These are phyloP conservation scores for Trifolium subterraneum DNA, from an alignment of 306 rosid genomes.

Conservation along the genomic window DNA sequence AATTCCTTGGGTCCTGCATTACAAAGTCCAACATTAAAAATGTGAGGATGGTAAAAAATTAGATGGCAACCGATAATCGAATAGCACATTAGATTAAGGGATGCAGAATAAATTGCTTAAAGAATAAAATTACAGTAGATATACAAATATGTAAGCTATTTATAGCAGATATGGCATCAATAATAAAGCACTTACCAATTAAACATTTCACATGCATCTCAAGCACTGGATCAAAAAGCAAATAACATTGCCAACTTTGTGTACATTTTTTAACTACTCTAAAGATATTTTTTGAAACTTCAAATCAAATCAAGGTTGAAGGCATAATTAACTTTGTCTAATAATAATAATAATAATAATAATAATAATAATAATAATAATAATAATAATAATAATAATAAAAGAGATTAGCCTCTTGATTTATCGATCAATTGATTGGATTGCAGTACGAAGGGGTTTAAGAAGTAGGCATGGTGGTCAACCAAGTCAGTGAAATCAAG, in stretches of 20 bases:
- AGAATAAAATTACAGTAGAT: background rate
- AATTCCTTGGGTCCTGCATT: constrained; percentile 94
- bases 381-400: no score
- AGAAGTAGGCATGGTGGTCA: no score
- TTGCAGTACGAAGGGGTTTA: no score
- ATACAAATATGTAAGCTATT: background rate
- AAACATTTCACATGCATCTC: background rate
- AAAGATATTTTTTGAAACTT: background rate
- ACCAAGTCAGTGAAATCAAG: no score
- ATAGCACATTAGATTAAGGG: background rate
- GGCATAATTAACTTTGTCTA: no score
- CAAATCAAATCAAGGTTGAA: no score
- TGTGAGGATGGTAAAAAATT: background rate
- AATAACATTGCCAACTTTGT: background rate
- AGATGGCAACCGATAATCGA: background rate
- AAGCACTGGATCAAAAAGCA: background rate
- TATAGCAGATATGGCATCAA: background rate
- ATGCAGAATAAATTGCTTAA: background rate
- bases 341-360: no score
- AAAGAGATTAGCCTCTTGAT: no score
- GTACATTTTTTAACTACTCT: background rate
- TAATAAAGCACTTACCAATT: background rate
- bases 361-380: no score
- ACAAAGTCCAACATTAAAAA: constrained; percentile 20
- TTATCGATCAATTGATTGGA: no score